Percentiles rank a stretch among this genome's conserved stretches.
phyloP scores from a whole-genome alignment of 495 filamentous ascomycete genomes.

The Acidiella bohemica region DNA sequence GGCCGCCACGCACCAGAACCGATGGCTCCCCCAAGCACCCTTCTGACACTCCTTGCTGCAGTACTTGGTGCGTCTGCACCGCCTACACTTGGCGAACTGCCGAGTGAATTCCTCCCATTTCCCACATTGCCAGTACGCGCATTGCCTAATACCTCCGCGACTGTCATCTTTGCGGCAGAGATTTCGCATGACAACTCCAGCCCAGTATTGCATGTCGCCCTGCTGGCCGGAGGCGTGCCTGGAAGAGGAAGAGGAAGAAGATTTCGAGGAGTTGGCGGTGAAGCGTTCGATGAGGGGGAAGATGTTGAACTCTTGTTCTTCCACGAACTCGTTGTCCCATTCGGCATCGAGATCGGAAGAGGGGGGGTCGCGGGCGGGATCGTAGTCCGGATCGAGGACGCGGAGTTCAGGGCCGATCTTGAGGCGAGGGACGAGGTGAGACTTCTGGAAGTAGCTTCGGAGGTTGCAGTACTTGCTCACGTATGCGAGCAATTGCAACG shows the following conservation, averaged over 20 bases:
- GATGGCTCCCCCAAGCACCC: conserved; percentile 92
- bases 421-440: conserved; percentile 83
- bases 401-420: conserved; percentile 77
- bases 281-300: conserved; percentile 98
- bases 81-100: conserved; percentile 94
- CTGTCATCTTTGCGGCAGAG: conserved; percentile 96
- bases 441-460: conserved; percentile 84
- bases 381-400: conserved; percentile 54
- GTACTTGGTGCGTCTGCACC: conserved; percentile 94
- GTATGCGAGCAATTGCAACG: conserved; percentile 91
- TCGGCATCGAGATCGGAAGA: conserved; percentile 63
- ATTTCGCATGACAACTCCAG: conserved; percentile 96
- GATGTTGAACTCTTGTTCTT: conserved; percentile 46
- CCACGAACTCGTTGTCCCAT: conserved; percentile 72
- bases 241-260: neutral
- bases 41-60: conserved; percentile 99
- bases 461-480: conserved; percentile 98
- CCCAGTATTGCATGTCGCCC: conserved; percentile 96
- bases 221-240: conserved; percentile 5
- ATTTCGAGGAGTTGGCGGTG: conserved; percentile 49
- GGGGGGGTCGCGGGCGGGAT: conserved; percentile 32
- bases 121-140: conserved; percentile 92
- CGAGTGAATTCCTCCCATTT: conserved; percentile 94
- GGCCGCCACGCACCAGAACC: conserved; percentile 90
- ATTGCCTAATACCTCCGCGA: conserved; percentile 85